phyloP scores from a whole-genome alignment of 257 asterid genomes.

The Capsicum chinense region DNA sequence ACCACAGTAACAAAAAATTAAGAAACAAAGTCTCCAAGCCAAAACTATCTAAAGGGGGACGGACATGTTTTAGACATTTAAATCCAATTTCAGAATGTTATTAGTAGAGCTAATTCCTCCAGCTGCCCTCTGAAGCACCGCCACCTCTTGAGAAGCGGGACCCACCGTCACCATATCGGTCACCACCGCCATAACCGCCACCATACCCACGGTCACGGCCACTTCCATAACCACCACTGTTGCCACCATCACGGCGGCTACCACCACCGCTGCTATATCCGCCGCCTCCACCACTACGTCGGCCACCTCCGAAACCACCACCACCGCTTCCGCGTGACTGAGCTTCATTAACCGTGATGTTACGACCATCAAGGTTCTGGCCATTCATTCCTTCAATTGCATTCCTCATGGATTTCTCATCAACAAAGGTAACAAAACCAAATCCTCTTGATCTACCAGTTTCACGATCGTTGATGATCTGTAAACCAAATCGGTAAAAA shows the following conservation, averaged over 20 bases:
- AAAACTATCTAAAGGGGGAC: background rate
- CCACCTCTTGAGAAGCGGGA: constrained; percentile 41
- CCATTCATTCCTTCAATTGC: constrained; percentile 93
- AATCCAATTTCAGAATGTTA: constrained; percentile 8
- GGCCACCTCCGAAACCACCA: constrained; percentile 37
- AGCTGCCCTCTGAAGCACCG: constrained; percentile 49
- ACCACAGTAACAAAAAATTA: background rate
- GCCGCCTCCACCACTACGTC: constrained; percentile 38
- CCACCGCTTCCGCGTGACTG: constrained; percentile 76
- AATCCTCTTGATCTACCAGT: constrained; percentile 96
- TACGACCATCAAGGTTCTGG: constrained; percentile 80
- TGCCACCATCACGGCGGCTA: constrained; percentile 28
- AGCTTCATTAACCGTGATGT: constrained; percentile 89
- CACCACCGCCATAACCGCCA: constrained; percentile 27
- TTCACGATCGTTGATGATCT: constrained; percentile 89
- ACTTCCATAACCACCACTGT: constrained; percentile 27
- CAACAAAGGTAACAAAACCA: constrained; percentile 86
- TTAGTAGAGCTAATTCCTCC: constrained; percentile 55
- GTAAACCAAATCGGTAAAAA: background rate
- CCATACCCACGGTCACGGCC: constrained; percentile 45
- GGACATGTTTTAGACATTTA: background rate
- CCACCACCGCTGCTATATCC: constrained; percentile 40
- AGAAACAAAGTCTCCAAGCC: too few species aligned
- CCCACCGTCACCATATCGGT: constrained; percentile 39
- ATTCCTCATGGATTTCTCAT: constrained; percentile 74